Evolutionary conservation across 768 basidiomycete species (phyloP).

Genomic region (Rhizopogon vinicolor): DNA sequence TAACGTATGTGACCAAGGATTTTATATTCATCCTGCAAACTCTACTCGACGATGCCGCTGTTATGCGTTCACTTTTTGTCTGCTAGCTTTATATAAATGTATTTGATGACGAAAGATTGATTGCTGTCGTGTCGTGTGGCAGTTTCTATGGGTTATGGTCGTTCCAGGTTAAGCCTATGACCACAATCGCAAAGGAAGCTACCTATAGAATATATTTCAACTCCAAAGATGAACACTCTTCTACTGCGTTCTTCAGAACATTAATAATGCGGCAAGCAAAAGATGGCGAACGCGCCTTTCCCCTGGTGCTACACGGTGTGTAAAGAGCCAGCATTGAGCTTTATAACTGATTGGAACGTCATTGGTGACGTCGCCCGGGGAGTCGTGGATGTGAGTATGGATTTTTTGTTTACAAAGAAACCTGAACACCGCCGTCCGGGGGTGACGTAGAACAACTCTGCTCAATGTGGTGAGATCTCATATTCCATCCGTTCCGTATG

Average conservation of each 20-base stretch:
- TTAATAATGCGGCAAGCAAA: no score
- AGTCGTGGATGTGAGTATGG: conserved; percentile 3
- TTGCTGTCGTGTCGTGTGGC: conserved; percentile 12
- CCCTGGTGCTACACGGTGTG: background rate
- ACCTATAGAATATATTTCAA: no score
- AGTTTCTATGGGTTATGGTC: conserved; percentile 4
- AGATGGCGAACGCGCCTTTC: no score
- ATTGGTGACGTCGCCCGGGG: background rate
- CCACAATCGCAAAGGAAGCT: no score
- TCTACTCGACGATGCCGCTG: conserved; percentile 3
- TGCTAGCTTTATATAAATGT: background rate
- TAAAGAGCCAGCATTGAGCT: background rate
- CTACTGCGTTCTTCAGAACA: background rate
- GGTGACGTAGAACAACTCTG: background rate
- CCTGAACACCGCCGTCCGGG: conserved; percentile 4
- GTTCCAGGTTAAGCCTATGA: background rate
- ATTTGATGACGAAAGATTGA: conserved; percentile 4
- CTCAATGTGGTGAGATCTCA: background rate
- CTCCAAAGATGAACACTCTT: background rate
- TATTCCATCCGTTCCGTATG: background rate
- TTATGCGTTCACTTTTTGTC: background rate
- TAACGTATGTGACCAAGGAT: conserved; percentile 21
- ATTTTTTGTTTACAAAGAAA: background rate
- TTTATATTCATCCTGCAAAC: conserved; percentile 12
- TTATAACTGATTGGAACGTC: background rate